Conservation (phyloP, 768 basidiomycete species). For the Tricholoma furcatifolium region DNA sequence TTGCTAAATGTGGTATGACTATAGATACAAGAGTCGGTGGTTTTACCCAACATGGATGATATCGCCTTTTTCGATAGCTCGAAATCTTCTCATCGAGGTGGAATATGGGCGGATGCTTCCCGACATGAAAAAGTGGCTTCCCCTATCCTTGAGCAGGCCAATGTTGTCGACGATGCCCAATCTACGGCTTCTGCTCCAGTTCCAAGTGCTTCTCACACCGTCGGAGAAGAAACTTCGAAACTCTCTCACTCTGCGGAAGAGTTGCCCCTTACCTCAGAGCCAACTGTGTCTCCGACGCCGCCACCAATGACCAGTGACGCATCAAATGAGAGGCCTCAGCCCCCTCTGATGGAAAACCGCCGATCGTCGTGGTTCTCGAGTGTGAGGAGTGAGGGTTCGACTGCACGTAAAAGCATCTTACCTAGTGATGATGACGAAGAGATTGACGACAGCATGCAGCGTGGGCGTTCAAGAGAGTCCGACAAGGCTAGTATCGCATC, state of each 20-base stretch:
- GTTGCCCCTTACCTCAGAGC: slow-evolving; percentile 7
- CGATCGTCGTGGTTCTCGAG: slow-evolving; percentile 59
- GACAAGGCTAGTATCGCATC: slow-evolving; percentile 22
- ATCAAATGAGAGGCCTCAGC: slow-evolving; percentile 15
- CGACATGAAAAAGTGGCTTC: slow-evolving; percentile 35
- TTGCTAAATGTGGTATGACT: slow-evolving; percentile 6
- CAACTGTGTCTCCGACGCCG: neutral
- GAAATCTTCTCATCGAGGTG: slow-evolving; percentile 68
- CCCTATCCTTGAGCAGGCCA: slow-evolving; percentile 15
- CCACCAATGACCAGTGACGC: slow-evolving; percentile 10
- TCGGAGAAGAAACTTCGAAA: slow-evolving; percentile 2
- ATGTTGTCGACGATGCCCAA: slow-evolving; percentile 25
- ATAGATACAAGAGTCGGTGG: slow-evolving; percentile 91
- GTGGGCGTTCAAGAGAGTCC: slow-evolving; percentile 36
- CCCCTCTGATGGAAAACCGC: slow-evolving; percentile 33
- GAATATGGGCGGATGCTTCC: slow-evolving; percentile 83
- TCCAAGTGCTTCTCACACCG: slow-evolving; percentile 10
- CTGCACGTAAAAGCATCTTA: slow-evolving; percentile 20
- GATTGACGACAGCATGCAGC: slow-evolving; percentile 25
- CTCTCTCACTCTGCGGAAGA: slow-evolving; percentile 22
- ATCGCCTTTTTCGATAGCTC: slow-evolving; percentile 90
- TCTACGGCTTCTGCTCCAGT: slow-evolving; percentile 38
- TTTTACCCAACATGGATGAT: slow-evolving; percentile 98
- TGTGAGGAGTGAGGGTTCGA: slow-evolving; percentile 37
- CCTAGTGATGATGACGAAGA: slow-evolving; percentile 16